These are phyloP conservation scores for Coprinopsis sp. DNA, from an alignment of 768 basidiomycete genomes.

Conservation along the genomic window DNA sequence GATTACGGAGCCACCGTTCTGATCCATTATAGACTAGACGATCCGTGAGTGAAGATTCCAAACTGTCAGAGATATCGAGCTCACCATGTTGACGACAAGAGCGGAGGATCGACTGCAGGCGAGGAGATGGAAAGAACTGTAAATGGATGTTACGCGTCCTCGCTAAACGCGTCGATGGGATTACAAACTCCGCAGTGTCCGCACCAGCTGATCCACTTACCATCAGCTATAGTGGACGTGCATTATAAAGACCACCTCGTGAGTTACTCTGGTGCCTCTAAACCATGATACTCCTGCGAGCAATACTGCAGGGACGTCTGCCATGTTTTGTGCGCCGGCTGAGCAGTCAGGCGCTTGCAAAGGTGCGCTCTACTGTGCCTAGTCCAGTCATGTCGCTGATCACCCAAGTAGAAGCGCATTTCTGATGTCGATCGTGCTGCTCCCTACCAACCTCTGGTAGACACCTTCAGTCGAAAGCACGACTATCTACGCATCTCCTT, in stretches of 20 bases:
- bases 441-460: conserved; percentile 55
- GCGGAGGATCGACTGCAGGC: conserved; percentile 12
- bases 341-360: conserved; percentile 5
- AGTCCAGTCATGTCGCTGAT: neutral
- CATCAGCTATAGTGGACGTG: neutral
- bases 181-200: no score
- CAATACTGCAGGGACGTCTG: no score
- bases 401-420: conserved; percentile 45
- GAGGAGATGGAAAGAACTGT: neutral
- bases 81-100: conserved; percentile 35
- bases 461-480: conserved; percentile 64
- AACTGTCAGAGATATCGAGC: conserved; percentile 8
- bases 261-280: no score
- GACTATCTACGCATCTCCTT: conserved; percentile 87
- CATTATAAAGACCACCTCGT: no score
- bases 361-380: conserved; percentile 5
- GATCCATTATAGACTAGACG: conserved; percentile 81
- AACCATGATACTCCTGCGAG: no score
- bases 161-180: conserved; percentile 37
- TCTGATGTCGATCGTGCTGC: conserved; percentile 44
- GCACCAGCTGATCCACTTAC: neutral
- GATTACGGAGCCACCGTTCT: conserved; percentile 96
- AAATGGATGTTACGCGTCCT: conserved; percentile 11
- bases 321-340: conserved; percentile 3
- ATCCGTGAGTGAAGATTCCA: conserved; percentile 10